Base-by-base conservation (phyloP, 768 basidiomycete species). In the Paxillus rubicundulus region DNA sequence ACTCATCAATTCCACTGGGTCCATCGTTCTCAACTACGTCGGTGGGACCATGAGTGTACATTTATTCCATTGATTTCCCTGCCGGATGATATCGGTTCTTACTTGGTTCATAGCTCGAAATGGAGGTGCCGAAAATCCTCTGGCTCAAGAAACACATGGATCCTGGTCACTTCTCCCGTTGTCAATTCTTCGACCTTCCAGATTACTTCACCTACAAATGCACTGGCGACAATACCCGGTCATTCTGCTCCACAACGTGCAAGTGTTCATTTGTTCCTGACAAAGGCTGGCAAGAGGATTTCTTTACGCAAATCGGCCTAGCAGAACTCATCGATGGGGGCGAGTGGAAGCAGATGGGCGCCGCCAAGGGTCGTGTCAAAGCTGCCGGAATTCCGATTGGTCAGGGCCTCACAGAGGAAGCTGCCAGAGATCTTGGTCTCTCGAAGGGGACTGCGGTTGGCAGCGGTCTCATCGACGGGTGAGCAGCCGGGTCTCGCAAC, bases 41-140 rank as follows among this genome's bases (percentile, higher is more conserved):
- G 97, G 97, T 9, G 94, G 94, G 41, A 89, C 83, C 34, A 98
- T 99, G 87, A 94, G 92, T 65, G 94, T 90, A 73, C 62, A 76
- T 71, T 51, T 17, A 5, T 34, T 18, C 44, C 6, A 49, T 30
- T 38, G 16, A 34, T 10, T 24, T 39, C 48, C 20, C 12, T 28
- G 40, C 50, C 44, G 14, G 34, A 47, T 45, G 46, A 20, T 52
- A n/a, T 47, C 56, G 39, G 61, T 49, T 16, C 24, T 55, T 42
- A 42, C 16, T 47, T 21, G 33, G 27, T 34, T 41, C 37, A 24
- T 56, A 97, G 91, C 80, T 98, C 39, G 95, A 98, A 71, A 98
- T 98, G 97, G 96, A 98, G 71, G 84, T 98, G 40, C 96, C 96
- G 0, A 98, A 98, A 70, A 87, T 95, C 28, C 83, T 98, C 27